Percentiles rank a stretch among this genome's conserved stretches.
Conservation (phyloP, 208 protist species). For the Crithidia sp. region DNA sequence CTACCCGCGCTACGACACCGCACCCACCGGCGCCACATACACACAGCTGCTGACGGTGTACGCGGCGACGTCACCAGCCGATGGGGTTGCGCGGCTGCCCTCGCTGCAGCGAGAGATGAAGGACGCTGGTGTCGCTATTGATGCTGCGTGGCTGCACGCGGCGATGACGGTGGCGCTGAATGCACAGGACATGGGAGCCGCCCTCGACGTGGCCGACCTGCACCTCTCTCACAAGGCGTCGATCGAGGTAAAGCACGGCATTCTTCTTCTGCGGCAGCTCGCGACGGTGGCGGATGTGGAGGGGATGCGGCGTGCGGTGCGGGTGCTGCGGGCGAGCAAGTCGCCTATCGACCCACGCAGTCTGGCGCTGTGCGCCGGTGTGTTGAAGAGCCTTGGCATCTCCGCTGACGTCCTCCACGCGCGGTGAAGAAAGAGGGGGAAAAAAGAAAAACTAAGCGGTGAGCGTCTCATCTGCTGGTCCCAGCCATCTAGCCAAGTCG, state of each 20-base stretch:
- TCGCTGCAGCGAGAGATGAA: conserved; percentile 26
- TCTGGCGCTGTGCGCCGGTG: conserved; percentile 46
- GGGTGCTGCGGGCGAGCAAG: conserved; percentile 46
- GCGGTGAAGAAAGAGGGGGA: neutral
- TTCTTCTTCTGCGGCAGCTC: conserved; percentile 51
- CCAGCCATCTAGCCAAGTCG: too few relatives aligned
- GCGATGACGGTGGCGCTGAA: conserved; percentile 61
- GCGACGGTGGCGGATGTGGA: conserved; percentile 45
- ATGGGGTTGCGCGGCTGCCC: conserved; percentile 20
- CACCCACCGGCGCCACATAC: conserved; percentile 46
- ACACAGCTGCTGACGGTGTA: conserved; percentile 50
- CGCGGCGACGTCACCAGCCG: conserved; percentile 13
- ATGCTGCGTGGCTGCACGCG: conserved; percentile 46
- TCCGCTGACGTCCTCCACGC: conserved; percentile 37
- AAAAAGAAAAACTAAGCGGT: too few relatives aligned
- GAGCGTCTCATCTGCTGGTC: too few relatives aligned
- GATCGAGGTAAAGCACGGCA: conserved; percentile 62
- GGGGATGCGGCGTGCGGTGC: conserved; percentile 43
- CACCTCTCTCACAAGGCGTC: conserved; percentile 30
- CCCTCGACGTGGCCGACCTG: conserved; percentile 52
- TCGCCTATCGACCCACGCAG: conserved; percentile 58
- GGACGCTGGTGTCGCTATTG: conserved; percentile 33
- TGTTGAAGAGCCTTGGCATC: conserved; percentile 46
- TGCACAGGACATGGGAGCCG: conserved; percentile 52
- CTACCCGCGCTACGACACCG: conserved; percentile 38